Conservation (phyloP, 2,329 filamentous ascomycete genomes). For the Aspergillus calidoustus region DNA sequence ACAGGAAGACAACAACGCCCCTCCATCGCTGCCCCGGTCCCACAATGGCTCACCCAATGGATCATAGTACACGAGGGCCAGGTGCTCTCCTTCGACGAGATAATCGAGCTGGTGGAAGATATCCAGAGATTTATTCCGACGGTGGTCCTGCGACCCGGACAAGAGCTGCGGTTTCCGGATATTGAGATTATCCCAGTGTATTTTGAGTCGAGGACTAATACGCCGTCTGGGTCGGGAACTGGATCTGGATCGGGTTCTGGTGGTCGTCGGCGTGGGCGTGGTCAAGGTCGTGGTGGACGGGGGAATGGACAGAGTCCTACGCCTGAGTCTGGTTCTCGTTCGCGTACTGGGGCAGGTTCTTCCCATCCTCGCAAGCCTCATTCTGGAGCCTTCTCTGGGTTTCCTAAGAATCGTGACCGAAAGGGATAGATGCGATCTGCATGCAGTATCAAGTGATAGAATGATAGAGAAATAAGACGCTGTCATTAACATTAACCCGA, state of each 20-base stretch:
- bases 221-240: neutral
- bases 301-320: no score
- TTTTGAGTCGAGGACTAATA: neutral
- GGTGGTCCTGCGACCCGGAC: slow-evolving; percentile 10
- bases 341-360: no score
- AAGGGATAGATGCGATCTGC: neutral
- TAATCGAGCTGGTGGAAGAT: slow-evolving; percentile 32
- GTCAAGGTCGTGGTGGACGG: no score
- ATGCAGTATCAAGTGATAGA: neutral
- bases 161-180: slow-evolving; percentile 40
- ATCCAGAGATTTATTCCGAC: slow-evolving; percentile 30
- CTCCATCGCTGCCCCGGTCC: slow-evolving; percentile 37
- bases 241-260: no score
- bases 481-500: slow-evolving; percentile 6
- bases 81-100: slow-evolving; percentile 32
- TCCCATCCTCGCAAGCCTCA: no score
- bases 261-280: no score
- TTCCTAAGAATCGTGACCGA: neutral
- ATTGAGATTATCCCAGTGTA: slow-evolving; percentile 45
- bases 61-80: slow-evolving; percentile 27
- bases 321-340: no score
- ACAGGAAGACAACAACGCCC: slow-evolving; percentile 26
- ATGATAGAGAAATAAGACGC: neutral
- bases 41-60: slow-evolving; percentile 36
- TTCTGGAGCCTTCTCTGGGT: neutral